phyloP scores from a whole-genome alignment of 345 rosid genomes.

The Brassica incana region DNA sequence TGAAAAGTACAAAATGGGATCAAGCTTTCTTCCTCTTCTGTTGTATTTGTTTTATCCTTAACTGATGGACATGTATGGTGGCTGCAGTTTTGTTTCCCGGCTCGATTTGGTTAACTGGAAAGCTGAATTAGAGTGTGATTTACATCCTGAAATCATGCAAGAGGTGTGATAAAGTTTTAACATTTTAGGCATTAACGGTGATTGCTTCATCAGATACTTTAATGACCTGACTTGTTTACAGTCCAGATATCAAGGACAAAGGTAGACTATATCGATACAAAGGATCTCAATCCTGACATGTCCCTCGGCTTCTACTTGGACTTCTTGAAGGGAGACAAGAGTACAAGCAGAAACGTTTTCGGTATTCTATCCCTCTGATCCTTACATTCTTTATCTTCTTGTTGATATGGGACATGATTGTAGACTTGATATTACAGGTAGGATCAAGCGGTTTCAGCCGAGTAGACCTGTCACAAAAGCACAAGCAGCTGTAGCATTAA shows the following conservation, averaged over 20 bases:
- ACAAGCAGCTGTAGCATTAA: conserved; percentile 80
- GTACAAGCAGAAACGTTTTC: conserved; percentile 81
- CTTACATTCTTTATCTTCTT: background rate
- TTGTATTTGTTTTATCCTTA: background rate
- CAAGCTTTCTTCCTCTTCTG: background rate
- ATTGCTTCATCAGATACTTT: background rate
- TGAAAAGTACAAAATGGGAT: conserved; percentile 49
- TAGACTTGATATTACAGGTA: conserved; percentile 49
- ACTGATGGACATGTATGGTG: background rate
- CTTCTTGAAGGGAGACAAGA: conserved; percentile 63
- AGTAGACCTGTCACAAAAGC: conserved; percentile 79
- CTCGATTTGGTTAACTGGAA: background rate
- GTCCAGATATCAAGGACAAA: conserved; percentile 93
- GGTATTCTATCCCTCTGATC: conserved; percentile 46
- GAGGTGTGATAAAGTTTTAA: conserved; percentile 48
- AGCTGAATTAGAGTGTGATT: background rate
- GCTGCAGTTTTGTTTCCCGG: background rate
- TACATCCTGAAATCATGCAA: conserved; percentile 47
- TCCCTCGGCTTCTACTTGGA: conserved; percentile 71
- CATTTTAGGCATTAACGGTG: background rate
- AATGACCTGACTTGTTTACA: conserved; percentile 78
- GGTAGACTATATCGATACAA: conserved; percentile 79
- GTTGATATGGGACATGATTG: background rate
- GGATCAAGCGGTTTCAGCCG: conserved; percentile 79
- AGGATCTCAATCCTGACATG: conserved; percentile 50